Evolutionary conservation across 2,329 filamentous ascomycete genomes (phyloP), one percentile per base, ranked within the genome.

Genomic region (Fusarium austroafricanum): DNA sequence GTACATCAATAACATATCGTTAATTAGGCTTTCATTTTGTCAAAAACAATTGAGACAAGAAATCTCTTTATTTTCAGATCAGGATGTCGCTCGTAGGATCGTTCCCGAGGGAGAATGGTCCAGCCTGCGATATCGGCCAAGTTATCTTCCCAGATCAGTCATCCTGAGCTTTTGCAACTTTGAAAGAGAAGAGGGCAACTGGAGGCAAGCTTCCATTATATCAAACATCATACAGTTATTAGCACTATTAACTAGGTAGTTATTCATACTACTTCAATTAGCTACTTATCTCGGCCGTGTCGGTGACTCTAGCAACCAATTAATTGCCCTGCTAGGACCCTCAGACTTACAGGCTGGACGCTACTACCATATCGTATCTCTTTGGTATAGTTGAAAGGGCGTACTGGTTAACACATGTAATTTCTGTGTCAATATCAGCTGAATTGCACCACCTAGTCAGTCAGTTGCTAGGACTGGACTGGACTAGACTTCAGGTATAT

Each of bases 71-170:
- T 39, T 31, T 37, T 29, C n/a, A 8, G 26, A 21, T 47, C 42
- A 44, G 28, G 37, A 10, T 21, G 11, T 29, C 26, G 5, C 17
- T 51, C 20, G 7, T n/a, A 3, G n/a, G 14, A 17, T 37, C n/a
- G 49, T 31, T 51, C 23, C 35, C 21, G 17, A 14, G 12, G n/a
- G n/a, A 21, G 26, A 11, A 31, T 26, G 14, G 33, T 17, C 35
- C 33, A 20, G 12, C 14, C 49, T 67, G 63, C 50, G 63, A 58
- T 67, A 38, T 64, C 57, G 63, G 63, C 51, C 37, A 11, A 14
- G 1, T 40, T 17, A 20, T 14, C 42, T 31, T 9, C n/a, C n/a
- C 15, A 12, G 21, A 40, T n/a, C n/a, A 46, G 10, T 39, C 21
- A 33, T 4, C 5, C 17, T 18, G 15, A 14, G 12, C 20, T 10